Conservation (phyloP, 2,329 filamentous ascomycete genomes). For the Amauroascus niger region DNA sequence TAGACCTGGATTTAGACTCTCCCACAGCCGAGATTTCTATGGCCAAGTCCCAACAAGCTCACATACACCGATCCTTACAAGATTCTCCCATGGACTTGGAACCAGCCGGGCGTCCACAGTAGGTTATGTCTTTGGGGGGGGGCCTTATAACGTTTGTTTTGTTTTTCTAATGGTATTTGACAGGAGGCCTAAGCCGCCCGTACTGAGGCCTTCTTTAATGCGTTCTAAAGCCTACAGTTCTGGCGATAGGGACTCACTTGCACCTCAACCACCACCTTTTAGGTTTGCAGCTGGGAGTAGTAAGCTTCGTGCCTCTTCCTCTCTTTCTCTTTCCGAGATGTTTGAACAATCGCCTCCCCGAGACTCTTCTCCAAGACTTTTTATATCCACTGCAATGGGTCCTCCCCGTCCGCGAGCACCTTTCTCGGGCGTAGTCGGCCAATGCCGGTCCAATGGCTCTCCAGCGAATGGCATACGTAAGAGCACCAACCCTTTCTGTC, state of each 20-base stretch:
- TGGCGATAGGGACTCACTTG: constrained; percentile 50
- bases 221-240: constrained; percentile 66
- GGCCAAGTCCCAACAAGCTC: constrained; percentile 33
- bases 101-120: constrained; percentile 27
- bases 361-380: constrained; percentile 55
- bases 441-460: constrained; percentile 57
- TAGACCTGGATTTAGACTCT: constrained; percentile 58
- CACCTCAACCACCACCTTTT: constrained; percentile 62
- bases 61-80: constrained; percentile 34
- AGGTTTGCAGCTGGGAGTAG: constrained; percentile 57
- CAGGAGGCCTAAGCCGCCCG: constrained; percentile 57
- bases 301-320: constrained; percentile 45
- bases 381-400: constrained; percentile 45
- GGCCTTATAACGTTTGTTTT: not conserved
- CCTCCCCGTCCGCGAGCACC: constrained; percentile 56
- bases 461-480: constrained; percentile 62
- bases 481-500: constrained; percentile 58
- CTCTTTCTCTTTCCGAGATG: constrained; percentile 66
- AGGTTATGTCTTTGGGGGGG: constrained; percentile 18
- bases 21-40: constrained; percentile 54
- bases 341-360: constrained; percentile 64
- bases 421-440: constrained; percentile 50
- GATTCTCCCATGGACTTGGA: constrained; percentile 32
- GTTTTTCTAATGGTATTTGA: constrained; percentile 8
- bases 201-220: constrained; percentile 64